Percentiles rank a stretch among this genome's conserved stretches.
These are phyloP conservation scores for Gastrolobium villosum DNA, from an alignment of 306 rosid genomes.

Conservation along the genomic window DNA sequence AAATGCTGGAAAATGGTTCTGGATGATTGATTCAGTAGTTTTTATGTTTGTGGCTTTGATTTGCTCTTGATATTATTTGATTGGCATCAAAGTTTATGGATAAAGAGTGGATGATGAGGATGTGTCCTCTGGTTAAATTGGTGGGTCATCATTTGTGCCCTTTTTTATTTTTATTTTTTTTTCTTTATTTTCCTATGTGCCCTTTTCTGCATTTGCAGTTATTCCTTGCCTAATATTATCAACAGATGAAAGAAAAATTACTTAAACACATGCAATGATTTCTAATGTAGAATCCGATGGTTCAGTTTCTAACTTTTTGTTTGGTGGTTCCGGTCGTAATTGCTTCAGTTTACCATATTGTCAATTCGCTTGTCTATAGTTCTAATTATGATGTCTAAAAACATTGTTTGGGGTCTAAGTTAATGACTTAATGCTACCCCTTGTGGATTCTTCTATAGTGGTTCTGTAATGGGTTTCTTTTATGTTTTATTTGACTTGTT, in stretches of 20 bases:
- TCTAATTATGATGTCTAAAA: constrained; percentile 32
- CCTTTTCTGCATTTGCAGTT: constrained; percentile 31
- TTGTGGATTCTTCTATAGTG: constrained; percentile 40
- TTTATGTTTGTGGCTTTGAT: constrained; percentile 33
- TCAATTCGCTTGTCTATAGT: constrained; percentile 25
- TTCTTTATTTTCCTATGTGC: not conserved
- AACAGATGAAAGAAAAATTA: constrained; percentile 40
- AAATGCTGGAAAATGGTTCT: constrained; percentile 16
- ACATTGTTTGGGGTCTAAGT: constrained; percentile 33
- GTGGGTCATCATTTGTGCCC: constrained; percentile 56
- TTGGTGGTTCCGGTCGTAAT: not conserved
- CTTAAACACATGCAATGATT: constrained; percentile 27
- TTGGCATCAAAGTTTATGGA: constrained; percentile 38
- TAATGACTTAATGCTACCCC: not conserved
- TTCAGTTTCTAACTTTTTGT: constrained; percentile 19
- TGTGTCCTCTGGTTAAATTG: constrained; percentile 62
- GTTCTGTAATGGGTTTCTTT: constrained; percentile 34
- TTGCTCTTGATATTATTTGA: constrained; percentile 31
- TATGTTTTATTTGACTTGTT: constrained; percentile 2
- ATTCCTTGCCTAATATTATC: constrained; percentile 30
- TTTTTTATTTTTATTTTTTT: constrained; percentile 32
- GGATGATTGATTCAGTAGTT: constrained; percentile 34
- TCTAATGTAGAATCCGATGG: constrained; percentile 45
- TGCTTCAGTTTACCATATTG: constrained; percentile 38
- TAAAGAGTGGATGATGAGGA: constrained; percentile 43